Evolutionary conservation across 176 grass and related monocot genomes (phyloP), one percentile per base, ranked within the genome.

Genomic region (Aechmea fasciata): DNA sequence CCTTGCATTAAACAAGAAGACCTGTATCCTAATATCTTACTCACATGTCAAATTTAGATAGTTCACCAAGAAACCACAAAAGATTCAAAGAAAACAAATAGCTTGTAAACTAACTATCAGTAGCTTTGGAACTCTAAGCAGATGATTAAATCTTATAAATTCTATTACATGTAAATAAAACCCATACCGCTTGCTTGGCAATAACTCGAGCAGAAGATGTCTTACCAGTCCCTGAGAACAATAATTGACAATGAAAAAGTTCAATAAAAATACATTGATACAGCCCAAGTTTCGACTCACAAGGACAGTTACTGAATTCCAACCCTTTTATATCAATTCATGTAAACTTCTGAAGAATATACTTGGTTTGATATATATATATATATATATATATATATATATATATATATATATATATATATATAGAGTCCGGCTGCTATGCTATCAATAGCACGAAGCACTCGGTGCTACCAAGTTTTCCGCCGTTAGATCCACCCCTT

Each of bases 121-220:
- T 49, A 51, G 51, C 25, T 15, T 8, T 52, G 13, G 15, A 11
- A 48, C 49, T 13, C 4, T 0, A 65, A 49, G n/a, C 14, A 29
- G 50, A 18, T 0, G 19, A 29, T 66, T 11, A 41, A 53, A 66
- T 9, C 20, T 8, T 28, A 74, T 65, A 11, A 4, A 13, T 22
- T 49, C 0, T 2, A 22, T 11, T 12, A 13, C n/a, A 26, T 28
- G 18, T 64, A 62, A 80, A 80, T 53, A 26, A 63, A 77, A 49
- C 49, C 78, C 81, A 25, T 87, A 96, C 93, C 33, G 89, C 89
- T 90, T 97, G 93, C 65, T 97, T 97, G 65, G 89, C 93, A 70
- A 97, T 90, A 68, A 97, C 89, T 51, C 89, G 81, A 76, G 86
- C 93, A 63, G 93, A 90, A 80, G 93, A 92, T 77, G 93, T 97